A percentile compares a stretch with the other conserved stretches of the same genome.
Evolutionary conservation across 306 rosid genomes (phyloP).

Genomic region (Heteromeles arbutifolia): DNA sequence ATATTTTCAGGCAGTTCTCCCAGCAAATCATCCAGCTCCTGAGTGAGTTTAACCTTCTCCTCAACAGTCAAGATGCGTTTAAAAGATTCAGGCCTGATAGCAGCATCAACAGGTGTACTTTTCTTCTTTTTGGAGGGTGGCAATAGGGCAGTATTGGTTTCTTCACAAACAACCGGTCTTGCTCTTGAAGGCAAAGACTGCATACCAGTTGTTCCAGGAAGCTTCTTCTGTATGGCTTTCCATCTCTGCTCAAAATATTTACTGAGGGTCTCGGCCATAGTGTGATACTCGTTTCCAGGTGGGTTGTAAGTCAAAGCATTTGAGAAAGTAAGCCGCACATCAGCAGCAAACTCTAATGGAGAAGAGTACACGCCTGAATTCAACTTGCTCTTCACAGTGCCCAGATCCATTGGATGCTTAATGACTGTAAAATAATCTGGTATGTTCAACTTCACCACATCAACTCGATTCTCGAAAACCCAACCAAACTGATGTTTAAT

Average conservation of each 20-base stretch:
- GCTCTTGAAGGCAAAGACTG: conserved; percentile 43
- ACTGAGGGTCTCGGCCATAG: conserved; percentile 50
- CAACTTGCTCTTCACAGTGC: conserved; percentile 66
- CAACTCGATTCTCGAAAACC: conserved; percentile 76
- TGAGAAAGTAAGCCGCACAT: conserved; percentile 75
- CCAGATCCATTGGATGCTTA: conserved; percentile 94
- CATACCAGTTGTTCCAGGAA: conserved; percentile 28
- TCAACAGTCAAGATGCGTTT: conserved; percentile 44
- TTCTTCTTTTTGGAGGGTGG: conserved; percentile 59
- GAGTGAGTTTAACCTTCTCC: conserved; percentile 61
- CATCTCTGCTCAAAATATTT: conserved; percentile 71
- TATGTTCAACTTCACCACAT: conserved; percentile 71
- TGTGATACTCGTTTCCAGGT: conserved; percentile 63
- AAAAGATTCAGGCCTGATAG: conserved; percentile 33
- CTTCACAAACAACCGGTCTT: conserved; percentile 23
- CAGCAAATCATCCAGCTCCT: conserved; percentile 60
- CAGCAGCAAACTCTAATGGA: conserved; percentile 68
- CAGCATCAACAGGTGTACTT: conserved; percentile 24
- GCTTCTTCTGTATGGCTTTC: conserved; percentile 71
- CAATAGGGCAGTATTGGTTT: conserved; percentile 30
- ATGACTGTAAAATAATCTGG: conserved; percentile 82
- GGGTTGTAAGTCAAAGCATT: conserved; percentile 92
- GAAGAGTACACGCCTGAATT: conserved; percentile 47
- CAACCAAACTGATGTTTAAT: conserved; percentile 55
- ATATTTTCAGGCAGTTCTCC: conserved; percentile 72